phyloP scores from a whole-genome alignment of 2,329 filamentous ascomycete species.

The Ilyonectria robusta region DNA sequence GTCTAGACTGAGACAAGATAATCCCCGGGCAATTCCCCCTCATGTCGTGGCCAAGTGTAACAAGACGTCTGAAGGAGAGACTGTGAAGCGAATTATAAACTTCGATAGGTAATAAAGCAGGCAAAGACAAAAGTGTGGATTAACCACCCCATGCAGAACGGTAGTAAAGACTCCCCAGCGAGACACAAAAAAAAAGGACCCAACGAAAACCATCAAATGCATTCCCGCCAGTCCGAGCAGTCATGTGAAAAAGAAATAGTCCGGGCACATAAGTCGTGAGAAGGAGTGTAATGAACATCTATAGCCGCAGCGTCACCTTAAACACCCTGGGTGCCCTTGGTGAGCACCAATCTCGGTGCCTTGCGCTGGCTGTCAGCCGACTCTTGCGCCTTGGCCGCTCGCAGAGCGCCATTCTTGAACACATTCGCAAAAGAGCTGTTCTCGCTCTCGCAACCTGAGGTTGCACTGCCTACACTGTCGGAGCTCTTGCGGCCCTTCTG shows the following conservation, averaged over 20 bases:
- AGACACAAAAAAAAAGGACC: constrained; percentile 45
- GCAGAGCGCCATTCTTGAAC: constrained; percentile 72
- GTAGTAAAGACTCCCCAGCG: constrained; percentile 44
- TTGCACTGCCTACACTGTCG: constrained; percentile 76
- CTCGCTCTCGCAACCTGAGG: constrained; percentile 61
- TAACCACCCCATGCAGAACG: constrained; percentile 43
- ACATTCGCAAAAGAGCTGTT: constrained; percentile 75
- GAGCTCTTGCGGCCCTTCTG: constrained; percentile 75
- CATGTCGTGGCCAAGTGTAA: constrained; percentile 50
- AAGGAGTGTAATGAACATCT: constrained; percentile 39
- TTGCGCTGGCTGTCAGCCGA: constrained; percentile 77
- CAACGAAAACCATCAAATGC: constrained; percentile 49
- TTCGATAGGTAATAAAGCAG: constrained; percentile 45
- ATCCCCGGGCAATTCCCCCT: constrained; percentile 44
- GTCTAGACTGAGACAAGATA: constrained; percentile 49
- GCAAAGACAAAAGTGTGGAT: constrained; percentile 39
- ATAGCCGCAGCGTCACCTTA: constrained; percentile 43
- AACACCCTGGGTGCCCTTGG: constrained; percentile 63
- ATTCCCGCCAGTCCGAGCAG: constrained; percentile 53
- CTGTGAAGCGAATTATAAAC: constrained; percentile 58
- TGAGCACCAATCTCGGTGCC: constrained; percentile 88
- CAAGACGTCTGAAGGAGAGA: constrained; percentile 55
- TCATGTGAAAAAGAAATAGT: constrained; percentile 54
- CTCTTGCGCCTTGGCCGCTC: constrained; percentile 67
- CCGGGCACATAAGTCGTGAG: constrained; percentile 57